Evolutionary conservation across 2,329 filamentous ascomycete species (phyloP).

Genomic region (Pestalotiopsis sp.): DNA sequence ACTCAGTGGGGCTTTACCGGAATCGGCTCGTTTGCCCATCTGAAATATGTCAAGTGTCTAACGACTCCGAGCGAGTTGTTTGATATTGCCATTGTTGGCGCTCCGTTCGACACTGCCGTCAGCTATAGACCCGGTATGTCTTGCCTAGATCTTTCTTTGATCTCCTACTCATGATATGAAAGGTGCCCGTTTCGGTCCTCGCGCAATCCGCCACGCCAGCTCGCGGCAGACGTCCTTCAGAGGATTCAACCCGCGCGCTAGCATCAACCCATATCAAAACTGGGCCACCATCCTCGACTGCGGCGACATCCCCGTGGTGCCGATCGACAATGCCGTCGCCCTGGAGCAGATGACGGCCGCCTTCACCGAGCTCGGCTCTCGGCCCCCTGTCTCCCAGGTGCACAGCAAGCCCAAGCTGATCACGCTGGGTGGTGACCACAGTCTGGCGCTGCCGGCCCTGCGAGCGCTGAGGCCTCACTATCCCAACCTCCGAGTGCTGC

Average conservation of each 20-base stretch:
- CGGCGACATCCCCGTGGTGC: slow-evolving; percentile 85
- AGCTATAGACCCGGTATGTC: slow-evolving; percentile 66
- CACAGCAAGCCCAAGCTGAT: slow-evolving; percentile 58
- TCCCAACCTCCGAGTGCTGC: slow-evolving; percentile 69
- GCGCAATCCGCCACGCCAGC: slow-evolving; percentile 84
- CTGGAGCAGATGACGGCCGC: slow-evolving; percentile 83
- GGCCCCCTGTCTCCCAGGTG: slow-evolving; percentile 36
- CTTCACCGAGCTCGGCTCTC: slow-evolving; percentile 66
- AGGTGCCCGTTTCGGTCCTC: slow-evolving; percentile 81
- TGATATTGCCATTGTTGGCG: slow-evolving; percentile 74
- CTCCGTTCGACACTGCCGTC: slow-evolving; percentile 75
- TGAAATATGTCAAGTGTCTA: slow-evolving; percentile 70
- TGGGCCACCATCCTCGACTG: slow-evolving; percentile 86
- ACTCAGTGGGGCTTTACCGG: slow-evolving; percentile 67
- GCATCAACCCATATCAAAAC: slow-evolving; percentile 79
- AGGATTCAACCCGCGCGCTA: slow-evolving; percentile 81
- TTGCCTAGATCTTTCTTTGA: no score
- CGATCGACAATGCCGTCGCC: slow-evolving; percentile 83
- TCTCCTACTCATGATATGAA: neutral
- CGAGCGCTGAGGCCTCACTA: slow-evolving; percentile 66
- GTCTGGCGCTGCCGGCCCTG: slow-evolving; percentile 70
- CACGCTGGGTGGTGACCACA: slow-evolving; percentile 75
- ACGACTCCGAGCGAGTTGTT: slow-evolving; percentile 65
- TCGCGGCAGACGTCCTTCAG: slow-evolving; percentile 79
- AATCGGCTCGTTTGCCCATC: slow-evolving; percentile 75